Base-by-base conservation (phyloP, 2,329 filamentous ascomycete genomes). In the Botrytis sinoallii region DNA sequence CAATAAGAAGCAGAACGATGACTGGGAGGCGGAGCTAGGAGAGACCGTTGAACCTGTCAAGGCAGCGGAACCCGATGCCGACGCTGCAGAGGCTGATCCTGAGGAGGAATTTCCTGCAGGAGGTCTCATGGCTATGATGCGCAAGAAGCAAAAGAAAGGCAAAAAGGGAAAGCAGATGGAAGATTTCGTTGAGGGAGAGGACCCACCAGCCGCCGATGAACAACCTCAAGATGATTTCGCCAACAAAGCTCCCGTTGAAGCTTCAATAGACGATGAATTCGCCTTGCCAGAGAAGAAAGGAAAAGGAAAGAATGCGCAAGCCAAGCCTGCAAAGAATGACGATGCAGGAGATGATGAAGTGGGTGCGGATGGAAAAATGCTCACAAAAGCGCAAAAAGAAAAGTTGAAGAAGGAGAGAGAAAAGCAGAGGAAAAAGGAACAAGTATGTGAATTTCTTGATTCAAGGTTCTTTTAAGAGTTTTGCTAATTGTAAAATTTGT, bases 371-470 rank as follows among this genome's bases (percentile, higher is more conserved):
- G 91, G 91, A 63, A 89, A 90, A 72, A 87, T 98, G 67, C 90
- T 98, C 85, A 97, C 94, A 57, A 99, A 98, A 89, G 96, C 97
- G 74, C 95, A 99, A 85, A 99, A 99, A 86, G 96, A 99, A 83
- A 97, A 94, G 84, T 88, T 95, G 81, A 98, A 95, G 88, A 99
- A 98, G 85, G 96, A 99, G 86, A 91, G 94, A 75, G 96, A 99
- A 86, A 99, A 99, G 90, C 93, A 96, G 85, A 89, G 95, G 78
- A 99, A 99, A 86, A 99, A 95, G 90, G 96, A 99, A 84, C 92
- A 98, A 89, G 94, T 96, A 83, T 74, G 86, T 81, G 16, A 5
- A 57, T 69, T 63, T 20, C 46, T 38, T 57, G 14, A 1, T 25
- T 69, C 40, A 48, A 32, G 29, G 48, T 63, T n/a, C 44, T 29